These are phyloP conservation scores for Mycena olivaceomarginata DNA, from an alignment of 768 basidiomycete genomes.

Conservation along the genomic window DNA sequence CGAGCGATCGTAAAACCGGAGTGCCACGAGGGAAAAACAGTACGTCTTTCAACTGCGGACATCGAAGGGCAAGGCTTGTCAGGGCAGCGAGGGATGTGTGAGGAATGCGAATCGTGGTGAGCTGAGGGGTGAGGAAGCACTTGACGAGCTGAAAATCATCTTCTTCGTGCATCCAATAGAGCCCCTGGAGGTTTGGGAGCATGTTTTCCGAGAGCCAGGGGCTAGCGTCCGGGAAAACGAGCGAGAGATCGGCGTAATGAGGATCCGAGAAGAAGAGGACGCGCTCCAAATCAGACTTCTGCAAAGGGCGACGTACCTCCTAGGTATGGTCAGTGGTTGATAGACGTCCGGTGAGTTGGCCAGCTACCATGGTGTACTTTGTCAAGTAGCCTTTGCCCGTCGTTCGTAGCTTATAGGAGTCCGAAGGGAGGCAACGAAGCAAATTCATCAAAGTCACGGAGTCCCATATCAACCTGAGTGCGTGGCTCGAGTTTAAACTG, in stretches of 20 bases:
- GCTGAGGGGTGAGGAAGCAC: neutral
- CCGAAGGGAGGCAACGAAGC: too few relatives aligned
- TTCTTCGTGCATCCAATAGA: conserved; percentile 9
- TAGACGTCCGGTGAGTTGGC: neutral
- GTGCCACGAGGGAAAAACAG: conserved; percentile 2
- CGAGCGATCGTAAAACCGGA: neutral
- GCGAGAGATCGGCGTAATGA: neutral
- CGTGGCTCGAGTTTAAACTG: too few relatives aligned
- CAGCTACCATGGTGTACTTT: too few relatives aligned
- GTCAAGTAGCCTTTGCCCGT: too few relatives aligned
- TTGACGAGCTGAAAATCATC: conserved; percentile 17
- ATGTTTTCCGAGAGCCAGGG: conserved; percentile 6
- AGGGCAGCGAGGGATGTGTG: conserved; percentile 6
- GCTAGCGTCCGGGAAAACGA: conserved; percentile 3
- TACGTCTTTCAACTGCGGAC: conserved; percentile 19
- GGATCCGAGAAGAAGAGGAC: neutral
- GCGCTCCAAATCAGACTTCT: neutral
- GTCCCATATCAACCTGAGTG: too few relatives aligned
- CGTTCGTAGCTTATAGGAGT: too few relatives aligned
- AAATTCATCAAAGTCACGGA: too few relatives aligned
- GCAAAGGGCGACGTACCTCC: neutral
- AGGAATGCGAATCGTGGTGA: conserved; percentile 20
- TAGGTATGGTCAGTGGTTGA: neutral
- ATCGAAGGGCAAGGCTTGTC: conserved; percentile 1
- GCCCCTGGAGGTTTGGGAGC: conserved; percentile 9